phyloP scores from a whole-genome alignment of 1,284 basidiomycete species.

The Cutaneotrichosporon daszewskae region DNA sequence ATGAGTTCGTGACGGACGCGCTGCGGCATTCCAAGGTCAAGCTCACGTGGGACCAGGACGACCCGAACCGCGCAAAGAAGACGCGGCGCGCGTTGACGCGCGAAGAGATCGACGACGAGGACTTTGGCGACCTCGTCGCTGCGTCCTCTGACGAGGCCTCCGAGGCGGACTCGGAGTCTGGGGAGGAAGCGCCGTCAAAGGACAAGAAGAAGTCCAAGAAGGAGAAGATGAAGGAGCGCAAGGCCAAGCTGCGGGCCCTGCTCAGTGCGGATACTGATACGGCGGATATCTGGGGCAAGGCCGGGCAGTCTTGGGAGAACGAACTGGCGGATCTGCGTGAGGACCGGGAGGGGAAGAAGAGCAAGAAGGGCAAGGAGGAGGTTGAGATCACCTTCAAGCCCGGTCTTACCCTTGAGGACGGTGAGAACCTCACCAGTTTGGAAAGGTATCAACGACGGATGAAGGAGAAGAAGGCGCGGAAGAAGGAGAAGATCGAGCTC shows the following conservation, averaged over 20 bases:
- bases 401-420: slow-evolving; percentile 57
- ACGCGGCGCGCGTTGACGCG: slow-evolving; percentile 71
- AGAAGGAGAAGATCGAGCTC: slow-evolving; percentile 51
- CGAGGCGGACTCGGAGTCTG: slow-evolving; percentile 49
- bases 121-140: slow-evolving; percentile 79
- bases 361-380: slow-evolving; percentile 54
- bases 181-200: slow-evolving; percentile 20
- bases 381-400: slow-evolving; percentile 93
- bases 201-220: slow-evolving; percentile 47
- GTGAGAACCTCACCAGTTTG: slow-evolving; percentile 69
- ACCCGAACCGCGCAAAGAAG: slow-evolving; percentile 75
- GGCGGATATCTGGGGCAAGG: slow-evolving; percentile 64
- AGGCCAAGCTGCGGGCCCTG: slow-evolving; percentile 62
- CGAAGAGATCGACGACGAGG: slow-evolving; percentile 80
- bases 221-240: slow-evolving; percentile 46
- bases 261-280: slow-evolving; percentile 58
- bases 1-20: slow-evolving; percentile 93
- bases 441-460: slow-evolving; percentile 75
- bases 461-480: slow-evolving; percentile 74
- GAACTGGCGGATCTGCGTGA: slow-evolving; percentile 42
- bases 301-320: slow-evolving; percentile 27
- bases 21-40: slow-evolving; percentile 98
- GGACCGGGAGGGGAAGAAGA: slow-evolving; percentile 38
- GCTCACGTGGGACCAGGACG: slow-evolving; percentile 98
- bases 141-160: slow-evolving; percentile 55